phyloP scores from a whole-genome alignment of 345 rosid species.

The Draba incana region DNA sequence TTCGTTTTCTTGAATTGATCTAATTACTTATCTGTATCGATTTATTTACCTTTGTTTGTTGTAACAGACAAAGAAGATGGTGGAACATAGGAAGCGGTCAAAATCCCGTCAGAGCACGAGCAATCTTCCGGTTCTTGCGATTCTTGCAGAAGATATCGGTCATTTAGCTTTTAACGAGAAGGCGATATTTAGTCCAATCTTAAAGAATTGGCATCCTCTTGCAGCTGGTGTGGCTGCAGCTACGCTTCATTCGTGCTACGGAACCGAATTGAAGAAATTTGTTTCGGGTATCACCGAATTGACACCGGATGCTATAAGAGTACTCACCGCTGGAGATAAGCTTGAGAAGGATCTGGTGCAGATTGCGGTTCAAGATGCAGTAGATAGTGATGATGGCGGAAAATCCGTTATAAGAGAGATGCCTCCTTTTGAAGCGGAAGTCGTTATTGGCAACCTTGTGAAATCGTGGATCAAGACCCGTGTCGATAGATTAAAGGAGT shows the following conservation, averaged over 20 bases:
- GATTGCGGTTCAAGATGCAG: slow-evolving; percentile 95
- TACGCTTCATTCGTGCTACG: slow-evolving; percentile 91
- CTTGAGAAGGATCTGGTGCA: slow-evolving; percentile 98
- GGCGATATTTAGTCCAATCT: slow-evolving; percentile 78
- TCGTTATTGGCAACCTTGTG: slow-evolving; percentile 72
- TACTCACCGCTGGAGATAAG: slow-evolving; percentile 86
- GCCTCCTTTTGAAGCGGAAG: slow-evolving; percentile 96
- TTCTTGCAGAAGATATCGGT: slow-evolving; percentile 83
- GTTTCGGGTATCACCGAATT: slow-evolving; percentile 72
- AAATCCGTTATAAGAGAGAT: slow-evolving; percentile 93
- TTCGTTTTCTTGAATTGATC: neutral
- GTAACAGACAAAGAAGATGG: slow-evolving; percentile 72
- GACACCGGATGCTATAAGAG: slow-evolving; percentile 92
- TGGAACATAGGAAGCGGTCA: slow-evolving; percentile 61
- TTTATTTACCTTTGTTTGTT: neutral
- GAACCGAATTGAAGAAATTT: slow-evolving; percentile 71
- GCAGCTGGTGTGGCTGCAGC: slow-evolving; percentile 96
- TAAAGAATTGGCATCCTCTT: slow-evolving; percentile 94
- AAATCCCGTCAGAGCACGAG: slow-evolving; percentile 54
- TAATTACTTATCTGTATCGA: neutral
- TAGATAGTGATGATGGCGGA: slow-evolving; percentile 98
- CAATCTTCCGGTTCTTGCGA: slow-evolving; percentile 75
- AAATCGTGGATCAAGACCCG: slow-evolving; percentile 81
- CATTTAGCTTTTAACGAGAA: slow-evolving; percentile 82
- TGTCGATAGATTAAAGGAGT: slow-evolving; percentile 82